Evolutionary conservation across 1,284 basidiomycete species (phyloP).

Genomic region (Ganoderma meredithae): DNA sequence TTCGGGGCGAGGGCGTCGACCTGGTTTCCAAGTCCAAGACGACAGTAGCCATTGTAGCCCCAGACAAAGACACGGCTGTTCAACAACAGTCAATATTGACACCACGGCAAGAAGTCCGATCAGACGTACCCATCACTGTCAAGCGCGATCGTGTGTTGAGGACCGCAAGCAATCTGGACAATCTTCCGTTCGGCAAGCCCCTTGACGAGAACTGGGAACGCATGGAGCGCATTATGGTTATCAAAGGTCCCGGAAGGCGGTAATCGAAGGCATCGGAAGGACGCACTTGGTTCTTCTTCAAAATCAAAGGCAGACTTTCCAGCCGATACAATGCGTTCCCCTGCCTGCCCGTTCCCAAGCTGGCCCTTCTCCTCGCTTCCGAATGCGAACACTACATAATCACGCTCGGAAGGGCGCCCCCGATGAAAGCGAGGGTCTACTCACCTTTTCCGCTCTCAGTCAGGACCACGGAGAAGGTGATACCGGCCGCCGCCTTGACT

Average conservation of each 20-base stretch:
- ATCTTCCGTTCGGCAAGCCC: slow-evolving; percentile 81
- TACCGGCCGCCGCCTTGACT: slow-evolving; percentile 80
- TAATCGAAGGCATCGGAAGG: slow-evolving; percentile 16
- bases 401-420: background rate
- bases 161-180: slow-evolving; percentile 83
- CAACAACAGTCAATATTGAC: background rate
- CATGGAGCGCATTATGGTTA: background rate
- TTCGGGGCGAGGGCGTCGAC: slow-evolving; percentile 82
- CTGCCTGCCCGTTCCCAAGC: slow-evolving; percentile 89
- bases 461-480: slow-evolving; percentile 85
- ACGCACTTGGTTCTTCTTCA: slow-evolving; percentile 76
- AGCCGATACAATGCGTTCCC: slow-evolving; percentile 86
- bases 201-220: slow-evolving; percentile 66
- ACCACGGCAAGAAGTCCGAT: background rate
- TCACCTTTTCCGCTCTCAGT: slow-evolving; percentile 80
- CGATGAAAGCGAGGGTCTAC: slow-evolving; percentile 23
- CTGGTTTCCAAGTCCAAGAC: slow-evolving; percentile 86
- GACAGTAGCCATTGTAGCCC: slow-evolving; percentile 87
- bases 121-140: slow-evolving; percentile 72
- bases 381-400: slow-evolving; percentile 76
- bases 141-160: slow-evolving; percentile 86
- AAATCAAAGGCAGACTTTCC: slow-evolving; percentile 86
- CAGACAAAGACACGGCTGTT: slow-evolving; percentile 76
- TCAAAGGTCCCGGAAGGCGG: slow-evolving; percentile 19
- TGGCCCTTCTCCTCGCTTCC: slow-evolving; percentile 95